A percentile compares a stretch with the other conserved stretches of the same genome.
Evolutionary conservation across 768 basidiomycete genomes (phyloP).

Genomic region (Pulveroboletus frians): DNA sequence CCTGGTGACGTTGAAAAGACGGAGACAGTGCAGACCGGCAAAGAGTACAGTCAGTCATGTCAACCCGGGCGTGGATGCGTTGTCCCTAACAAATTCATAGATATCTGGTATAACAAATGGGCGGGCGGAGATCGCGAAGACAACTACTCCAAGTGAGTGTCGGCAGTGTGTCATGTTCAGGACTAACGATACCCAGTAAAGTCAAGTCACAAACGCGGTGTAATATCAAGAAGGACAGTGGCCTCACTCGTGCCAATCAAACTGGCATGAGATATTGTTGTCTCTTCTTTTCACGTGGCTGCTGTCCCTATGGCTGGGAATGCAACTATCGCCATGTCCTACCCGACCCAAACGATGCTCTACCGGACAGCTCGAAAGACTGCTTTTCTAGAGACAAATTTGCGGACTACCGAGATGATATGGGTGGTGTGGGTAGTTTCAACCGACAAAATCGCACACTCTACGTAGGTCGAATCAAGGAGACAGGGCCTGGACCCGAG

Average conservation of each 20-base stretch:
- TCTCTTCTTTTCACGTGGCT: constrained; percentile 92
- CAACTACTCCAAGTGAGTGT: constrained; percentile 83
- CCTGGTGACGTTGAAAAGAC: constrained; percentile 86
- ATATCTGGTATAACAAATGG: constrained; percentile 99
- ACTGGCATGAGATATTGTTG: constrained; percentile 91
- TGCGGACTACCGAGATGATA: constrained; percentile 95
- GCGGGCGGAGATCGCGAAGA: constrained; percentile 99
- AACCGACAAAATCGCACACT: constrained; percentile 90
- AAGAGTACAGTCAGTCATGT: constrained; percentile 81
- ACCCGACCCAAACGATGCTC: constrained; percentile 58
- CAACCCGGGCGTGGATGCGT: neutral
- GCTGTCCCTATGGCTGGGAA: constrained; percentile 97
- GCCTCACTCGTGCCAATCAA: constrained; percentile 92
- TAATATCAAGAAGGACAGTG: constrained; percentile 80
- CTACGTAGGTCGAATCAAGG: constrained; percentile 92
- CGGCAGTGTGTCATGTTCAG: neutral
- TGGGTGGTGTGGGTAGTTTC: constrained; percentile 99
- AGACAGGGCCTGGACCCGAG: constrained; percentile 82
- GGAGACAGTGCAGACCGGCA: constrained; percentile 86
- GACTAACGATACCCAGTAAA: constrained; percentile 51
- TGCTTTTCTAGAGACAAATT: constrained; percentile 98
- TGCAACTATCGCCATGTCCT: constrained; percentile 94
- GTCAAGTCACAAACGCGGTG: constrained; percentile 92
- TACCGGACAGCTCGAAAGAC: constrained; percentile 92
- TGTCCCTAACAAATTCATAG: constrained; percentile 33